These are phyloP conservation scores for Ascoidea tarda DNA, from an alignment of 805 yeast genomes.

Conservation along the genomic window DNA sequence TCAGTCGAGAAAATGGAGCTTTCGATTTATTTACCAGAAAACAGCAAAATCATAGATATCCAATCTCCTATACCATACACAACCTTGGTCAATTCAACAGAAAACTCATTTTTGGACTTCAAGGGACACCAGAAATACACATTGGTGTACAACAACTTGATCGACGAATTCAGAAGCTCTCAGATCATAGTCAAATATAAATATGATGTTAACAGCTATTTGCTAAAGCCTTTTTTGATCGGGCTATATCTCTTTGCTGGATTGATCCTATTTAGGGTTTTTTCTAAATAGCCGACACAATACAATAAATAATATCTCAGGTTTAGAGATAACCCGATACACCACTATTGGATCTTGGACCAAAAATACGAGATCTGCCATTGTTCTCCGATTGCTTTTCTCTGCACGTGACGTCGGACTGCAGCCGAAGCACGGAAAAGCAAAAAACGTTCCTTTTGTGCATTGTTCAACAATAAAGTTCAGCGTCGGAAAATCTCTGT, in stretches of 20 bases:
- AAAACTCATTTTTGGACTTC: constrained; percentile 58
- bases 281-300: no score
- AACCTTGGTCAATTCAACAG: constrained; percentile 15
- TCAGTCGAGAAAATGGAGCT: constrained; percentile 48
- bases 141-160: constrained; percentile 41
- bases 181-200: constrained; percentile 49
- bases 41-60: constrained; percentile 46
- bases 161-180: constrained; percentile 49
- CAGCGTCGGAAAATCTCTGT: no score
- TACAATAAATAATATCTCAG: no score
- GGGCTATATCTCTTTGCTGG: constrained; percentile 17
- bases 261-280: no score
- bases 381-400: no score
- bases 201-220: constrained; percentile 36
- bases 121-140: constrained; percentile 70
- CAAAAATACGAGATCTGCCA: no score
- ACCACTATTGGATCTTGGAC: no score
- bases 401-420: no score
- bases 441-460: no score
- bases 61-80: constrained; percentile 36
- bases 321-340: no score
- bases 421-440: no score
- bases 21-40: constrained; percentile 74
- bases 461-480: no score
- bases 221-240: constrained; percentile 53